These are phyloP conservation scores for Didymella exigua DNA, from an alignment of 2,329 filamentous ascomycete species.

Conservation along the genomic window DNA sequence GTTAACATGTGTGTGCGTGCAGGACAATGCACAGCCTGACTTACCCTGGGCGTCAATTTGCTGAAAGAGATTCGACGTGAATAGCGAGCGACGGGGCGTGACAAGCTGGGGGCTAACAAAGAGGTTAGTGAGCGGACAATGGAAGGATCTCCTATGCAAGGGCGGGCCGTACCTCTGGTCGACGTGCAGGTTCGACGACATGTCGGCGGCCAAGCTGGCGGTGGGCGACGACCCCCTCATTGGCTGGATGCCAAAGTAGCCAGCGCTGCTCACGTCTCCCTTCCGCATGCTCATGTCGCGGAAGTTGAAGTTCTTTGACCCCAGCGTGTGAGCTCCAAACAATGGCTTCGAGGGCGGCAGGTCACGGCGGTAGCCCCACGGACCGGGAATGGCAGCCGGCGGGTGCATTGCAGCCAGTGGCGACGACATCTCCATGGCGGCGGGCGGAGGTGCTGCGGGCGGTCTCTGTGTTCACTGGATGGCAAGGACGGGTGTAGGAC, in stretches of 20 bases:
- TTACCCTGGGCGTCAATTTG: constrained; percentile 65
- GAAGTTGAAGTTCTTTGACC: constrained; percentile 74
- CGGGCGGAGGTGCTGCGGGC: constrained; percentile 20
- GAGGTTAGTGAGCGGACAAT: constrained; percentile 46
- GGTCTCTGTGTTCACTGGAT: constrained; percentile 26
- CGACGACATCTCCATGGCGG: constrained; percentile 92
- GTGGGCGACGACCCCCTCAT: constrained; percentile 87
- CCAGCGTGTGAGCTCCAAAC: constrained; percentile 62
- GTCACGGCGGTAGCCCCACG: constrained; percentile 67
- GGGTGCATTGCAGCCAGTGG: constrained; percentile 92
- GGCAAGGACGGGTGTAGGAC: constrained; percentile 25
- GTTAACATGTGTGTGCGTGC: constrained; percentile 32
- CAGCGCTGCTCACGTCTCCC: constrained; percentile 61
- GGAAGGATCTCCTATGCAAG: constrained; percentile 31
- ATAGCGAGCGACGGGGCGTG: constrained; percentile 83
- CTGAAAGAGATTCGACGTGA: constrained; percentile 73
- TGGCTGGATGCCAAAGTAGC: constrained; percentile 79
- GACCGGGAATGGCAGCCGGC: constrained; percentile 62
- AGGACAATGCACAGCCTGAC: constrained; percentile 30
- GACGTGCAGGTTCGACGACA: constrained; percentile 96
- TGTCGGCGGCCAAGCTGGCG: constrained; percentile 86
- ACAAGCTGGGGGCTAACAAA: constrained; percentile 74
- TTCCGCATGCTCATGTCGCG: constrained; percentile 74
- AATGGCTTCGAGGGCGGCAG: constrained; percentile 59
- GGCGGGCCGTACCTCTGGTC: constrained; percentile 76